phyloP scores from a whole-genome alignment of 345 rosid species.

The Raphanus raphanistrum region DNA sequence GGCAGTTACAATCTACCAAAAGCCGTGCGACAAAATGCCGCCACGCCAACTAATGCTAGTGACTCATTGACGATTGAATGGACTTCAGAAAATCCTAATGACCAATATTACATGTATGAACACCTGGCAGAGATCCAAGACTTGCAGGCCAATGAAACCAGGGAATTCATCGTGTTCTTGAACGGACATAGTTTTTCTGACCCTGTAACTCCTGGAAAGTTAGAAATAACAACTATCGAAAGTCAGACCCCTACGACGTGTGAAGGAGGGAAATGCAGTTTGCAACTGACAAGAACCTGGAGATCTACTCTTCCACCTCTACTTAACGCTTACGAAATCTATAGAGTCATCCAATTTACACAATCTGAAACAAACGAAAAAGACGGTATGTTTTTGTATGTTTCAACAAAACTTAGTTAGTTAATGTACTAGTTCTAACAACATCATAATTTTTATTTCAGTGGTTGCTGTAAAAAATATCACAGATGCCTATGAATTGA shows the following conservation, averaged over 20 bases:
- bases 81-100: not conserved
- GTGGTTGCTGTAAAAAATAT: not conserved
- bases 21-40: conserved; percentile 10
- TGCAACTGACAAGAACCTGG: conserved; percentile 4
- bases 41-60: conserved; percentile 7
- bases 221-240: not conserved
- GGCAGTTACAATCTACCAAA: conserved; percentile 17
- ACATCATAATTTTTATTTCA: not conserved
- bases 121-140: too few species aligned
- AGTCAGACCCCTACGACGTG: not conserved
- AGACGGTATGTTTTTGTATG: not conserved
- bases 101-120: not conserved
- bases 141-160: not conserved
- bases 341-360: not conserved
- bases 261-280: not conserved
- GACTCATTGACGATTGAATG: not conserved
- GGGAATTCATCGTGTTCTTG: not conserved
- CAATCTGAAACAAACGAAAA: conserved; percentile 19
- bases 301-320: conserved; percentile 39
- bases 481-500: not conserved
- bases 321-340: conserved; percentile 38
- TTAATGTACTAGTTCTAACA: too few species aligned
- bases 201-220: not conserved
- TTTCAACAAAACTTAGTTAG: too few species aligned
- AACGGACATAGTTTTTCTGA: not conserved